A percentile compares a stretch with the other conserved stretches of the same genome.
phyloP scores from a whole-genome alignment of 352 stramenopile genomes.

The Phytopythium cucurbitacearum region DNA sequence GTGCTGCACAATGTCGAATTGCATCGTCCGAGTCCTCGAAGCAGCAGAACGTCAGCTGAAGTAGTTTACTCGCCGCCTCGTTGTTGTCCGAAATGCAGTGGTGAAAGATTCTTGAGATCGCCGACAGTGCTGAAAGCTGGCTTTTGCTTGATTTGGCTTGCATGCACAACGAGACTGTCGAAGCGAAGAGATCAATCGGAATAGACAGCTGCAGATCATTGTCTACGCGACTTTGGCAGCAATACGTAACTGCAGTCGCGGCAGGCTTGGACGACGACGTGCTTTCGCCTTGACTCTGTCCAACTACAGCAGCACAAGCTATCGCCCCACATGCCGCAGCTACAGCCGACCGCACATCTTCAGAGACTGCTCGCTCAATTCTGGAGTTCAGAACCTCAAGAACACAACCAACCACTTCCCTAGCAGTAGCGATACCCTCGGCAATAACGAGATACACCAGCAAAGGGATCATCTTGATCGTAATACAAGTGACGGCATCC shows the following conservation, averaged over 20 bases:
- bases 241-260: background rate
- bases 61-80: slow-evolving; percentile 19
- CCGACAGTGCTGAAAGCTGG: slow-evolving; percentile 15
- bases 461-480: slow-evolving; percentile 33
- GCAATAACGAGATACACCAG: slow-evolving; percentile 36
- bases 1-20: no score
- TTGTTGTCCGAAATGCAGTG: slow-evolving; percentile 37
- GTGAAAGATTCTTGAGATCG: slow-evolving; percentile 30
- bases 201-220: slow-evolving; percentile 16
- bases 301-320: slow-evolving; percentile 26
- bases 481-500: slow-evolving; percentile 20
- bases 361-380: slow-evolving; percentile 22
- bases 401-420: slow-evolving; percentile 33
- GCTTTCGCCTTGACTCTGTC: slow-evolving; percentile 4
- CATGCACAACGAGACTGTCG: background rate
- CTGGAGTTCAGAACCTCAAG: slow-evolving; percentile 35
- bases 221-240: background rate
- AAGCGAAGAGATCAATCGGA: slow-evolving; percentile 21
- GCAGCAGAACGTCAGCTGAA: slow-evolving; percentile 21
- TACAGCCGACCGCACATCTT: slow-evolving; percentile 19
- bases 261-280: background rate
- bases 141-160: background rate
- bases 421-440: slow-evolving; percentile 24
- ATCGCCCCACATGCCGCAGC: slow-evolving; percentile 28
- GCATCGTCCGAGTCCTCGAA: slow-evolving; percentile 11